Conservation (phyloP, 2,329 filamentous ascomycete genomes). For the Zymoseptoria tritici region DNA sequence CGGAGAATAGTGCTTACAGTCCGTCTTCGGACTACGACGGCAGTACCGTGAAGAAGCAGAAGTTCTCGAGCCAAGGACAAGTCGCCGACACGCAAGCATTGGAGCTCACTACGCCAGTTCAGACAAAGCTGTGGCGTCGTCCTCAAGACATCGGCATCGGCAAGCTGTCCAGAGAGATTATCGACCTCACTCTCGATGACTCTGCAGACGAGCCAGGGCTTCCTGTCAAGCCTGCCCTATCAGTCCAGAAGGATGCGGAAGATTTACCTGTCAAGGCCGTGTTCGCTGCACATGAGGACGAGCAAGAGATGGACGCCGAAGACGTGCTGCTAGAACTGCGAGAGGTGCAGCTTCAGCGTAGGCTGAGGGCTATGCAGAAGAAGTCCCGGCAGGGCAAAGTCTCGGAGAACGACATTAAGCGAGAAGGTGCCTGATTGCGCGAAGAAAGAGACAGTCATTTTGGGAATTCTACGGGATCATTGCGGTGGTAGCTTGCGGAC, state of each 20-base stretch:
- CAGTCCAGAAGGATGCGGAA: background rate
- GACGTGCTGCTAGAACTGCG: background rate
- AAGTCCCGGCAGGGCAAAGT: background rate
- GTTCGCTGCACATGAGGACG: background rate
- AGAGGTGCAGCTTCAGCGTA: background rate
- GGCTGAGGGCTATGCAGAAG: background rate
- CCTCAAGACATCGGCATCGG: too few relatives aligned
- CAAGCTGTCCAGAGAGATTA: background rate
- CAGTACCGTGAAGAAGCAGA: background rate
- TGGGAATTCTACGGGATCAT: background rate
- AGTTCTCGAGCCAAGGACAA: background rate
- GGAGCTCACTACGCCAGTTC: too few relatives aligned
- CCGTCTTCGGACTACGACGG: background rate
- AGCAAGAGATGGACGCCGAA: background rate
- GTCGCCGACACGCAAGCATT: background rate
- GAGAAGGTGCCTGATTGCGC: background rate
- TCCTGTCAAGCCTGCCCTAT: background rate
- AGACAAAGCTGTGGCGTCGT: too few relatives aligned
- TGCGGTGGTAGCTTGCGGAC: background rate
- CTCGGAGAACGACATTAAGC: background rate
- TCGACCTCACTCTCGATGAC: background rate
- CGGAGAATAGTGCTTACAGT: background rate
- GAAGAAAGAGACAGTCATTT: background rate
- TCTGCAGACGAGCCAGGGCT: background rate
- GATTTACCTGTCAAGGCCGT: background rate